Conservation (phyloP, 129 eudicot genomes). For the Kitagawia praeruptora region DNA sequence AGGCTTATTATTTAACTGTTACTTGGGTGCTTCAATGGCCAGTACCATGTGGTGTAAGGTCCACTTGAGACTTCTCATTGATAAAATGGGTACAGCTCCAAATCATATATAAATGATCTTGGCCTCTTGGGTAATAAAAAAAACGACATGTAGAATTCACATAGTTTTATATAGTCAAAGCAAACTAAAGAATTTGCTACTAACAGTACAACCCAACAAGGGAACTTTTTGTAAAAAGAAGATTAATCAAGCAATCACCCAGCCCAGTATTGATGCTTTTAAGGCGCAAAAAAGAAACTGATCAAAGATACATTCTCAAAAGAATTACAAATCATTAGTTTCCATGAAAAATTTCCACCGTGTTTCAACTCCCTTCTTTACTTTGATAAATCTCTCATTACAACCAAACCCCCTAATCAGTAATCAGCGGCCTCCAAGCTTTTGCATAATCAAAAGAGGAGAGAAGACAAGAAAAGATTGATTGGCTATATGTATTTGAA, state of each 20-base stretch:
- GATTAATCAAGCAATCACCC: conserved; percentile 31
- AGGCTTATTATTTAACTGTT: conserved; percentile 12
- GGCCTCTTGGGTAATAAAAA: not conserved
- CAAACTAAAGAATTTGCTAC: conserved; percentile 12
- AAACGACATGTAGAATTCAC: not conserved
- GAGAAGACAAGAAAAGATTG: conserved; percentile 29
- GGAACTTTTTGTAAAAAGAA: conserved; percentile 24
- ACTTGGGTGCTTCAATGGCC: conserved; percentile 12
- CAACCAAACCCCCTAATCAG: conserved; percentile 22
- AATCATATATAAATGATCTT: not conserved
- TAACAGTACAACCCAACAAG: conserved; percentile 4
- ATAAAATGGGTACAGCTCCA: conserved; percentile 7
- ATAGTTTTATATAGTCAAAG: conserved; percentile 21
- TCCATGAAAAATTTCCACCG: conserved; percentile 18
- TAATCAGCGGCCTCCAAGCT: conserved; percentile 41
- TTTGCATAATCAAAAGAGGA: conserved; percentile 39
- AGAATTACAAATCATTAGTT: conserved; percentile 50
- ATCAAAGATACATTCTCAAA: conserved; percentile 38
- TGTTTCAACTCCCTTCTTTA: conserved; percentile 40
- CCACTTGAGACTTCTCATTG: conserved; percentile 5
- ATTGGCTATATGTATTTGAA: conserved; percentile 29
- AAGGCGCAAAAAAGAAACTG: conserved; percentile 41
- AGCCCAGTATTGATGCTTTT: conserved; percentile 44
- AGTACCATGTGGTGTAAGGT: conserved; percentile 1
- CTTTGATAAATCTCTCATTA: conserved; percentile 31